Evolutionary conservation across 208 protist genomes (phyloP), one percentile per base, ranked within the genome.

Genomic region (Angomonas desouzai): DNA sequence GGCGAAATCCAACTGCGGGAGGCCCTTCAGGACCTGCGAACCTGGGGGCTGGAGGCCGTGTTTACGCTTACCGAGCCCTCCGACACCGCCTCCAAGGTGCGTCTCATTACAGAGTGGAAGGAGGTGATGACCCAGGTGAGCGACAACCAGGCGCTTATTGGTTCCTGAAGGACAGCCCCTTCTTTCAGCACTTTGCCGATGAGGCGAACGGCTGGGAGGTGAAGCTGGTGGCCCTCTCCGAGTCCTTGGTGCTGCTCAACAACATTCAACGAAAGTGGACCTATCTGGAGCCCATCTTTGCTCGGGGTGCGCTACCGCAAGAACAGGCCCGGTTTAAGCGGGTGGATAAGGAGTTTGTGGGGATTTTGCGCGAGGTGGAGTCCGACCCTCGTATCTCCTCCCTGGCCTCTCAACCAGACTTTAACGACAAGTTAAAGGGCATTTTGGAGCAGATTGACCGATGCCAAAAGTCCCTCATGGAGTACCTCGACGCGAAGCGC

Each of bases 211-310:
- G 81, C 0, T 98, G 95, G 91, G 94, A 98, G 76, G 33, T 66
- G 11, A 97, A 98, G 73, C 80, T 99, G 13, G 56, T 80, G 9
- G 67, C 83, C 0, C 77, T 99, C 1, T 81, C 85, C 32, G 77
- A 90, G 34, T 81, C 80, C 20, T 79, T 99, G 3, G 58, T 75
- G 11, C 59, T 87, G 48, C 83, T 99, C 36, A 98, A 98, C 70
- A 76, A 60, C 45, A 98, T 99, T 68, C 98, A 99, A 85, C 87
- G 97, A 36, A 95, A 94, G 62, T 99, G 97, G 97, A 85, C 98
- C 4, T 99, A 99, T 79, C 79, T 99, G 27, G 97, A 99, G 90
- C 98, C 98, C 47, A 98, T 99, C 73, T 99, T 99, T 69, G 84
- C 82, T 1, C 88, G 94, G 36, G 97, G 97, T 28, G 93, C 97